Evolutionary conservation across 176 grass and related monocot species (phyloP).

Genomic region (Secale cereale): DNA sequence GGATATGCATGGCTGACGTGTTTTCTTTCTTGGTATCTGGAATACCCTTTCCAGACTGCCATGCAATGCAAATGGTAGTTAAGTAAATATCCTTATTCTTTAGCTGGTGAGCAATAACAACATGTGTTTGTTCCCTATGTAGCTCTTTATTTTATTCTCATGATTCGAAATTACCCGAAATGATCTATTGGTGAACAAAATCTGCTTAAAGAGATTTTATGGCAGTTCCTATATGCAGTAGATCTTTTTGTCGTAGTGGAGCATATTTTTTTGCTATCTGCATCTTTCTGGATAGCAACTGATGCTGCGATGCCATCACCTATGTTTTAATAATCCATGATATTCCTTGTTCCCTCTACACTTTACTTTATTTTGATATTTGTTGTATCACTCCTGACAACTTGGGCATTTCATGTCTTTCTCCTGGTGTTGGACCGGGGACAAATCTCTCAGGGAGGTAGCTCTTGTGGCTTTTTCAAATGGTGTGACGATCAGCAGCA

Average conservation of each 20-base stretch:
- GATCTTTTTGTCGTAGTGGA: conserved; percentile 36
- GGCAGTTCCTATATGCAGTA: conserved; percentile 16
- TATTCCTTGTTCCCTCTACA: conserved; percentile 8
- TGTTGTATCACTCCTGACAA: neutral
- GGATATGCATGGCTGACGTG: neutral
- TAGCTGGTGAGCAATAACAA: neutral
- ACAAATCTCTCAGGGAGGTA: conserved; percentile 45
- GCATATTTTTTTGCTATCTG: conserved; percentile 30
- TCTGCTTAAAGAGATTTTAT: conserved; percentile 2
- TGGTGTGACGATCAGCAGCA: conserved; percentile 57
- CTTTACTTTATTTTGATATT: conserved; percentile 28
- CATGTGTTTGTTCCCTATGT: neutral
- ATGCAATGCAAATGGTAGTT: neutral
- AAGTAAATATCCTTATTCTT: neutral
- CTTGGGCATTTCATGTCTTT: conserved; percentile 22
- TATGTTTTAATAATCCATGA: neutral
- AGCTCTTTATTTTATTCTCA: conserved; percentile 6
- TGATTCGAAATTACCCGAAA: conserved; percentile 3
- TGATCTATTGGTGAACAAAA: neutral
- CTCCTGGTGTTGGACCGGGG: neutral
- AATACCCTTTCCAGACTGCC: neutral
- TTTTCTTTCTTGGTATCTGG: neutral
- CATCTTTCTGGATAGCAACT: conserved; percentile 27
- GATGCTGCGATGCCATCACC: conserved; percentile 18
- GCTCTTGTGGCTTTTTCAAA: conserved; percentile 70